Evolutionary conservation across 1,284 basidiomycete genomes (phyloP), one percentile per base, ranked within the genome.

Genomic region (Trichosporon ovoides): DNA sequence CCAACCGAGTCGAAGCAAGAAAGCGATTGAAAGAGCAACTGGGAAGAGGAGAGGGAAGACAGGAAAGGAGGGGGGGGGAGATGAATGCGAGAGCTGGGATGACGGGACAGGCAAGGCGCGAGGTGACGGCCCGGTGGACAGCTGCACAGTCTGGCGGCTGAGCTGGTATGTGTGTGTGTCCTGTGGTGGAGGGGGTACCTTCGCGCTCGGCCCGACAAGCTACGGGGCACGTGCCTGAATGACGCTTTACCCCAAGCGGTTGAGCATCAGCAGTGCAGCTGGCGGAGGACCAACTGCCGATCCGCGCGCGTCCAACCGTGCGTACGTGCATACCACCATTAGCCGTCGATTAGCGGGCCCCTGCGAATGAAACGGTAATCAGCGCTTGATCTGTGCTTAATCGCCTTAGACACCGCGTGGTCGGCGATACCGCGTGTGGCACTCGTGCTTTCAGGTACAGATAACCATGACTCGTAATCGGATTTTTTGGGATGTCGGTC

Each of bases 401-500:
- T 48, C 43, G 28, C n/a, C 28, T 31, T 16, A 28, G 2, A 6
- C 22, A 5, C 43, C 24, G 40, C 43, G 43, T 48, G 43, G 43
- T 22, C 43, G 43, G 43, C 43, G 43, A 48, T 48, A 48, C 19
- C 10, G 33, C 18, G 33, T 51, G 49, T 51, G 49, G 49, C 49
- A 35, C 33, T 51, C 49, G n/a, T 31, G 3, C 28, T 9, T 9
- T 51, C 33, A 34, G 31, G 31, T 19, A 34, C 49, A 34, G 31
- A 51, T 51, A 34, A 51, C 28, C 31, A 34, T 36, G 33, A 34
- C 49, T 34, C 49, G 33, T 19, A 35, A n/a, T 18, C 49, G 31
- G 49, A 51, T 51, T 51, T 51, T 51, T 51, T 51, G 33, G n/a
- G 34, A 51, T 19, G 20, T 51, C 49, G 49, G 49, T 35, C 49